Conservation (phyloP, 192 early-diverging fungal species). For the Helicostylum pulchrum region DNA sequence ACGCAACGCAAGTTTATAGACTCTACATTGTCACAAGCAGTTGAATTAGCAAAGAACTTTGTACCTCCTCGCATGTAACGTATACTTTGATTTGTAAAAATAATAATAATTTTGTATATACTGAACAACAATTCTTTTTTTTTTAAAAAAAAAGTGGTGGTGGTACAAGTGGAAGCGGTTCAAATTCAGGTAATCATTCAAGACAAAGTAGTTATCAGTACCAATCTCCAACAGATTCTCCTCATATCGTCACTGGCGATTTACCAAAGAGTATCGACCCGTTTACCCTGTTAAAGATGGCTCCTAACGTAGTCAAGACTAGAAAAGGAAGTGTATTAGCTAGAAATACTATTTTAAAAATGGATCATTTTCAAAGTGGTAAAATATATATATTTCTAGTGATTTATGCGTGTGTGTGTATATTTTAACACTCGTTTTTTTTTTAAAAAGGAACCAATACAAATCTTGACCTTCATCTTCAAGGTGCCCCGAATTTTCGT, state of each 20-base stretch:
- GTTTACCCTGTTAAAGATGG: constrained; percentile 6
- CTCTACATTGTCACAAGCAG: neutral
- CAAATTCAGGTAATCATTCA: neutral
- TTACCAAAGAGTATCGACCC: neutral
- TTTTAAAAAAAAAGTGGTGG: neutral
- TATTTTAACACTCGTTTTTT: neutral
- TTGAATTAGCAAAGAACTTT: constrained; percentile 6
- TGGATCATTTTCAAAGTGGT: constrained; percentile 52
- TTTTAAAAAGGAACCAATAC: constrained; percentile 34
- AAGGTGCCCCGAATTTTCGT: constrained; percentile 66
- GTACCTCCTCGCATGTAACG: constrained; percentile 12
- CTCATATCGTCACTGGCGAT: no score
- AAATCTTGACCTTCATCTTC: constrained; percentile 54
- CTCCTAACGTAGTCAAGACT: constrained; percentile 39
- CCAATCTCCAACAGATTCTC: no score
- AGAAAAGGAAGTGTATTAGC: constrained; percentile 53
- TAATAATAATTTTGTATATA: neutral
- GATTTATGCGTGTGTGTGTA: neutral
- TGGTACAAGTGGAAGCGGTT: no score
- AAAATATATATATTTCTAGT: constrained; percentile 19
- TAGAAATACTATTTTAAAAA: constrained; percentile 54
- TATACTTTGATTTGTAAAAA: neutral
- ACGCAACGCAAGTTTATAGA: constrained; percentile 10
- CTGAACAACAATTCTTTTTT: neutral
- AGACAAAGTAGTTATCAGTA: neutral